Base-by-base conservation (phyloP, 2,329 filamentous ascomycete genomes). In the Hirsutella thompsonii region DNA sequence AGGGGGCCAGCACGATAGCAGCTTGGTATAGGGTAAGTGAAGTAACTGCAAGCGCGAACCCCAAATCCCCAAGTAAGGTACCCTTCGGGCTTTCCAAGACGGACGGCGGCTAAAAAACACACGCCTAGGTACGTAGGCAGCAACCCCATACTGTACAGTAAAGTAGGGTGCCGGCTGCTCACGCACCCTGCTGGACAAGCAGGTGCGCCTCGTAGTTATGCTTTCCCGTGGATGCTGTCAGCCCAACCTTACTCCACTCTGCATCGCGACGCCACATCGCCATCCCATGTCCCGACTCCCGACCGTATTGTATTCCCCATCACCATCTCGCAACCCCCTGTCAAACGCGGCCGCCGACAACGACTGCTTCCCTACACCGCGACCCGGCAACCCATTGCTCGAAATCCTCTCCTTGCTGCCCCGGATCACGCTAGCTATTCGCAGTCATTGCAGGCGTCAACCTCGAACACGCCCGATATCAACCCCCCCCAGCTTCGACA, bases 191-290 rank as follows among this genome's bases (percentile, higher is more conserved):
- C 11, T 26, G 32, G 14, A 33, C 14, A 20, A 19, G 5, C 34
- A 8, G n/a, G 9, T 16, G 23, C 19, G 8, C 18, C 37, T 32
- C 16, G 26, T 5, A 32, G 11, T 16, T 14, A 13, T 13, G 30
- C 30, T 13, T 32, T 14, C 30, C 30, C 30, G 14, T 16, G 14
- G 6, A 14, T 16, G 8, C 38, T 20, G 16, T 39, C 38, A 39
- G 38, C 38, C 38, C 38, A 33, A 32, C 3, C 6, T 29, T 32
- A 34, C 38, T 35, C 38, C 38, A 40, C 38, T 20, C 10, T 13
- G 37, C 28, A 23, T 20, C 19, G 20, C 30, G 13, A n/a, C 37
- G n/a, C 18, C 13, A 19, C 28, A 2, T 33, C 19, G 4, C 14
- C 29, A 34, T 18, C 32, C 8, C 32, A n/a, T n/a, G n/a, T n/a